Percentiles rank a stretch among this genome's conserved stretches.
Conservation (phyloP, 495 filamentous ascomycete genomes). For the Parachaetomium inaequale region DNA sequence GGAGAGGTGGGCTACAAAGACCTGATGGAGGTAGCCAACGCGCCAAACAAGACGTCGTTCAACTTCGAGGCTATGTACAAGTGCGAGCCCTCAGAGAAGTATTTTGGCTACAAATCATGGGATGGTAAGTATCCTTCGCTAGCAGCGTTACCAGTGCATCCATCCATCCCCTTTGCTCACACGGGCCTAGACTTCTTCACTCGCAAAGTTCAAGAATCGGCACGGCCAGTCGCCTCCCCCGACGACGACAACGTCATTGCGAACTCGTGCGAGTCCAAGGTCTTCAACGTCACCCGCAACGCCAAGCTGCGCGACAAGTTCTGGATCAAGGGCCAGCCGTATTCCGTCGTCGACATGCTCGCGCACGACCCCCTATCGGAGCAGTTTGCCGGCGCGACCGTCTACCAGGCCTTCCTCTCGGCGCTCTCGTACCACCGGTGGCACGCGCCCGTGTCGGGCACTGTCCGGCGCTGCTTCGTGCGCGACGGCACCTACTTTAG, state of each 20-base stretch:
- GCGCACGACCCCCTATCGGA: slow-evolving; percentile 46
- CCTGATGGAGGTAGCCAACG: slow-evolving; percentile 49
- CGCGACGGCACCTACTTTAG: slow-evolving; percentile 66
- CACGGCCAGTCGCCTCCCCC: slow-evolving; percentile 57
- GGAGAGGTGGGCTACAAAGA: slow-evolving; percentile 45
- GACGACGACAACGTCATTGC: slow-evolving; percentile 54
- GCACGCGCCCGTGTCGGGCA: slow-evolving; percentile 62
- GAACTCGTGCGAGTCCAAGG: slow-evolving; percentile 64
- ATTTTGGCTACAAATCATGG: slow-evolving; percentile 68
- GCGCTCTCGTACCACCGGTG: slow-evolving; percentile 67
- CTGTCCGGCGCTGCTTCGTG: slow-evolving; percentile 52
- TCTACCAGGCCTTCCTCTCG: slow-evolving; percentile 67
- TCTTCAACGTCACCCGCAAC: slow-evolving; percentile 42
- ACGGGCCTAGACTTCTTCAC: slow-evolving; percentile 61
- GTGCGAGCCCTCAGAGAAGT: slow-evolving; percentile 46
- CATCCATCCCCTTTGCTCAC: neutral
- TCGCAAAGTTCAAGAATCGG: slow-evolving; percentile 49
- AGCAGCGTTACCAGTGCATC: neutral
- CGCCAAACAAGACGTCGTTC: slow-evolving; percentile 36
- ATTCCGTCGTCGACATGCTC: slow-evolving; percentile 62
- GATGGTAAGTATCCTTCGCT: slow-evolving; percentile 42
- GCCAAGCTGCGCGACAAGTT: slow-evolving; percentile 53
- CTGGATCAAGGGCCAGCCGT: slow-evolving; percentile 68
- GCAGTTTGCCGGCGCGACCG: slow-evolving; percentile 56
- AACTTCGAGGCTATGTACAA: slow-evolving; percentile 52